Evolutionary conservation across 306 rosid genomes (phyloP).

Genomic region (Sechiopsis laciniata): DNA sequence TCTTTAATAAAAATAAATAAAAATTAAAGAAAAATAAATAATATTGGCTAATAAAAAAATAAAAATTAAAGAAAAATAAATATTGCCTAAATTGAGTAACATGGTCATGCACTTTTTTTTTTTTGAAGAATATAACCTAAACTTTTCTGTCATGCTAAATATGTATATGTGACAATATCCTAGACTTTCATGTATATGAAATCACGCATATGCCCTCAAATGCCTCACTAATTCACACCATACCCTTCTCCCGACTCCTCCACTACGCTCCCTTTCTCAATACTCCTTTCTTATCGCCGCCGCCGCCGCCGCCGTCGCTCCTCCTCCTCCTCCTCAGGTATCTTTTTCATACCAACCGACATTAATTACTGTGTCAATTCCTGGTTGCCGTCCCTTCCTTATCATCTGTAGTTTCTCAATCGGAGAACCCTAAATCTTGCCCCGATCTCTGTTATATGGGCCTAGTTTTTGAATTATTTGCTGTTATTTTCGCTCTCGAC

Average conservation of each 20-base stretch:
- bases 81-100: too few species aligned
- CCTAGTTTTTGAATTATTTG: not conserved
- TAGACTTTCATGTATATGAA: not conserved
- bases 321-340: not conserved
- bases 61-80: too few species aligned
- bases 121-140: too few species aligned
- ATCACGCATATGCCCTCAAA: constrained; percentile 19
- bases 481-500: not conserved
- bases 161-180: not conserved
- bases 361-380: not conserved
- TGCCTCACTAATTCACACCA: constrained; percentile 11
- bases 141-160: not conserved
- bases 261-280: constrained; percentile 1
- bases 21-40: too few species aligned
- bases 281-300: not conserved
- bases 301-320: not conserved
- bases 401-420: not conserved
- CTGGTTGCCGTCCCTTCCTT: not conserved
- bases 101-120: too few species aligned
- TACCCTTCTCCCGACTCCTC: constrained; percentile 20
- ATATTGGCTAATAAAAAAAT: too few species aligned
- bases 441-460: constrained; percentile 17
- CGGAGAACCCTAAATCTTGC: not conserved
- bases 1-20: too few species aligned
- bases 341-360: not conserved